Conservation (phyloP, 331 rosid species). For the Quercus tomentella region DNA sequence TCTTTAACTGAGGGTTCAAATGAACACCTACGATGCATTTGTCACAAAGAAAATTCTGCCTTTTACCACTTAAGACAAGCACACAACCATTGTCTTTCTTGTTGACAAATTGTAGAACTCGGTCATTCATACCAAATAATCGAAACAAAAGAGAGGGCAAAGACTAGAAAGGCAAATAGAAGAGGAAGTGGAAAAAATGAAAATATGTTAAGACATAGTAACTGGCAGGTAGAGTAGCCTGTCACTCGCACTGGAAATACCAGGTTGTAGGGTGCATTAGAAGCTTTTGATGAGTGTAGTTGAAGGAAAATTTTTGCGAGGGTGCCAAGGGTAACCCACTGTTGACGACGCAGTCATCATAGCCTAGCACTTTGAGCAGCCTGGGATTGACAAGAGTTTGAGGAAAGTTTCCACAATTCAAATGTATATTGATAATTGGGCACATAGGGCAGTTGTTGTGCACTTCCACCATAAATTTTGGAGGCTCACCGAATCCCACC, state of each 20-base stretch:
- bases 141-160: background rate
- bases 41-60: background rate
- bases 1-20: too few relatives aligned
- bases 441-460: slow-evolving; percentile 36
- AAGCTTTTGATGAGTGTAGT: slow-evolving; percentile 26
- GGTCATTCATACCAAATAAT: background rate
- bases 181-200: background rate
- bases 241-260: slow-evolving; percentile 35
- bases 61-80: background rate
- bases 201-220: background rate
- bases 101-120: background rate
- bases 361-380: slow-evolving; percentile 22
- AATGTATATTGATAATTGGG: slow-evolving; percentile 28
- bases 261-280: slow-evolving; percentile 17
- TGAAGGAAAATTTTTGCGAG: slow-evolving; percentile 23
- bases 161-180: background rate
- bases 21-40: background rate
- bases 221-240: background rate
- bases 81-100: background rate
- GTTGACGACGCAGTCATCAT: slow-evolving; percentile 23
- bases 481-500: slow-evolving; percentile 19
- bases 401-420: slow-evolving; percentile 35
- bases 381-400: slow-evolving; percentile 31
- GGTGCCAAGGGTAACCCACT: slow-evolving; percentile 29
- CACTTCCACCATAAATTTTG: slow-evolving; percentile 31